Percentiles rank a stretch among this genome's conserved stretches.
These are phyloP conservation scores for Caulochytrium protostelioides DNA, from an alignment of 371 early-diverging fungal species.

Conservation along the genomic window DNA sequence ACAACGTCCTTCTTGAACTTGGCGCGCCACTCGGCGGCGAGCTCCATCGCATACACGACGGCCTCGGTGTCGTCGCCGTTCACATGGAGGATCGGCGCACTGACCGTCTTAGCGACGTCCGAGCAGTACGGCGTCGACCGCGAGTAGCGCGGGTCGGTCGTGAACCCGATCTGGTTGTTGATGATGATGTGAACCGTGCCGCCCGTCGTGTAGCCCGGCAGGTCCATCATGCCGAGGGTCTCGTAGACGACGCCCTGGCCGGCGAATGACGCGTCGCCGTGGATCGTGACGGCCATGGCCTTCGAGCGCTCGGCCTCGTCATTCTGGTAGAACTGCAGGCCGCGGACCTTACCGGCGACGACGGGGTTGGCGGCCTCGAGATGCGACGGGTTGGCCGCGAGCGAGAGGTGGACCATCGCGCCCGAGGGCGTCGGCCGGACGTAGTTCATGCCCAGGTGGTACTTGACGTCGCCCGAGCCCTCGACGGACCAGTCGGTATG, in stretches of 20 bases:
- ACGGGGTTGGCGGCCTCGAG: slow-evolving; percentile 95
- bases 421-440: slow-evolving; percentile 85
- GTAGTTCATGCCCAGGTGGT: slow-evolving; percentile 93
- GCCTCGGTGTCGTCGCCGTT: slow-evolving; percentile 94
- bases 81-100: slow-evolving; percentile 90
- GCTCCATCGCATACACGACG: slow-evolving; percentile 73
- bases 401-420: slow-evolving; percentile 80
- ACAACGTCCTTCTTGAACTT: slow-evolving; percentile 88
- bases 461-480: slow-evolving; percentile 94
- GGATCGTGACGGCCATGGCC: slow-evolving; percentile 75
- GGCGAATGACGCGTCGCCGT: slow-evolving; percentile 95
- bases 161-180: slow-evolving; percentile 97
- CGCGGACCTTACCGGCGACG: slow-evolving; percentile 87
- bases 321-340: slow-evolving; percentile 73
- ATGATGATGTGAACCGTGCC: slow-evolving; percentile 92
- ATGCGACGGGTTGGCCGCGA: slow-evolving; percentile 94
- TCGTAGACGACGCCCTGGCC: slow-evolving; percentile 94
- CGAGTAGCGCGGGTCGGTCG: slow-evolving; percentile 82
- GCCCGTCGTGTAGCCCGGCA: slow-evolving; percentile 84
- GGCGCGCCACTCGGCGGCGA: slow-evolving; percentile 88
- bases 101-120: slow-evolving; percentile 87
- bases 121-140: slow-evolving; percentile 92
- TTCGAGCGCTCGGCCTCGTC: slow-evolving; percentile 49
- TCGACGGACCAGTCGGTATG: slow-evolving; percentile 53
- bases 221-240: slow-evolving; percentile 81